phyloP scores from a whole-genome alignment of 139 green algal genomes.

The Chlamydomonas applanata region DNA sequence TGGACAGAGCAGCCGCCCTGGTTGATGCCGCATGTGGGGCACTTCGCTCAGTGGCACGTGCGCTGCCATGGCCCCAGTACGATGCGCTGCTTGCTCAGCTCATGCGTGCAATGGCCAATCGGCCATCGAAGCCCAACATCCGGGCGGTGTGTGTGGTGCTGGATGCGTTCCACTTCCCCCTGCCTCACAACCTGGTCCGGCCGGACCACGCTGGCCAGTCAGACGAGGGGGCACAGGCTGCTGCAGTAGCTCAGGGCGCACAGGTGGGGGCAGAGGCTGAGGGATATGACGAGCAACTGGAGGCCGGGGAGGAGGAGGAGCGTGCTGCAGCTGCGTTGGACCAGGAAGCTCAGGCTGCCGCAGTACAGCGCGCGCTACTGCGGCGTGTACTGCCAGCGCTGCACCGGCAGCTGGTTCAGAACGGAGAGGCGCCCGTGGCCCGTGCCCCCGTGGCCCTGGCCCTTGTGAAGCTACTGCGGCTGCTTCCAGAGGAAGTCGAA shows the following conservation, averaged over 20 bases:
- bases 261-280: background rate
- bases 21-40: conserved; percentile 57
- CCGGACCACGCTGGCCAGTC: conserved; percentile 2
- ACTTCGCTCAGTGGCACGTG: conserved; percentile 40
- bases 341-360: conserved; percentile 13
- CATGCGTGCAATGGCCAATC: conserved; percentile 63
- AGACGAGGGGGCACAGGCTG: background rate
- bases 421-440: conserved; percentile 28
- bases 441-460: conserved; percentile 76
- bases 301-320: conserved; percentile 8
- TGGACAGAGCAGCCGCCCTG: conserved; percentile 63
- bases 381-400: conserved; percentile 62
- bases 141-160: conserved; percentile 73
- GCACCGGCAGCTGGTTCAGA: conserved; percentile 50
- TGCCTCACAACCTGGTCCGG: conserved; percentile 13
- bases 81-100: conserved; percentile 63
- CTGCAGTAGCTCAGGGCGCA: background rate
- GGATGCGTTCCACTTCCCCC: conserved; percentile 79
- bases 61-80: conserved; percentile 76
- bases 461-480: conserved; percentile 73
- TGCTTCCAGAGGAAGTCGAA: conserved; percentile 69
- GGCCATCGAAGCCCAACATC: conserved; percentile 44
- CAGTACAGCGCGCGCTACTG: conserved; percentile 37
- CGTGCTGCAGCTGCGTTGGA: background rate
- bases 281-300: background rate